A percentile compares a stretch with the other conserved stretches of the same genome.
Conservation (phyloP, 2,329 filamentous ascomycete species). For the Trichoderma citrinoviride region DNA sequence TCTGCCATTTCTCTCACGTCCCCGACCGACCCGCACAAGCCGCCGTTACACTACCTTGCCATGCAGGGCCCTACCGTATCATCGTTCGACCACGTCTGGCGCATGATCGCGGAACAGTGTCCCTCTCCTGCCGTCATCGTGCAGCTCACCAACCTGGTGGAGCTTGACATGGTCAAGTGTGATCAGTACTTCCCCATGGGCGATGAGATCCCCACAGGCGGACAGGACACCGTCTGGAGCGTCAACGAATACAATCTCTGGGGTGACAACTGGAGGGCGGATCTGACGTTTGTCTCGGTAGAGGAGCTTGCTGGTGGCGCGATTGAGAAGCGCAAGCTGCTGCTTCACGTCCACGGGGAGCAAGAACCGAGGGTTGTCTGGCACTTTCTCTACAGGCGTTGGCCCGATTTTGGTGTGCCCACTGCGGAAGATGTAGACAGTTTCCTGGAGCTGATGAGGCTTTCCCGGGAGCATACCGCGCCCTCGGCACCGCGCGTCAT, state of each 20-base stretch:
- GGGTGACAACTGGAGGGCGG: slow-evolving; percentile 64
- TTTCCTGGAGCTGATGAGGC: slow-evolving; percentile 66
- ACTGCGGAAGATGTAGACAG: slow-evolving; percentile 63
- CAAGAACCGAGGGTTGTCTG: slow-evolving; percentile 61
- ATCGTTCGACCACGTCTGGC: slow-evolving; percentile 82
- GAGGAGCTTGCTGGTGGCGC: slow-evolving; percentile 54
- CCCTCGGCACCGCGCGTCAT: slow-evolving; percentile 68
- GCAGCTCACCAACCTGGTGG: slow-evolving; percentile 89
- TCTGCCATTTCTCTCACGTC: slow-evolving; percentile 63
- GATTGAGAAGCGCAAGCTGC: slow-evolving; percentile 73
- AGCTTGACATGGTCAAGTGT: slow-evolving; percentile 77
- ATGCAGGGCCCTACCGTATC: slow-evolving; percentile 85
- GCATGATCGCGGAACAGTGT: slow-evolving; percentile 85
- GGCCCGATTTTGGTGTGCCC: slow-evolving; percentile 89
- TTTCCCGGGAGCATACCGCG: slow-evolving; percentile 60
- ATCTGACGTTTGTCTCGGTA: slow-evolving; percentile 64
- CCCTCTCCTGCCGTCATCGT: slow-evolving; percentile 75
- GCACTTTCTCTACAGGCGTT: slow-evolving; percentile 82
- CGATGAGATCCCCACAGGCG: slow-evolving; percentile 41
- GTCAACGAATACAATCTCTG: slow-evolving; percentile 65
- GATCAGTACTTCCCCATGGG: slow-evolving; percentile 77
- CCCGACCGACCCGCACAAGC: slow-evolving; percentile 37
- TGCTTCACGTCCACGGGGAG: slow-evolving; percentile 50
- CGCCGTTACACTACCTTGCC: slow-evolving; percentile 71
- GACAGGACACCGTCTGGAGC: slow-evolving; percentile 41